Percentiles rank a stretch among this genome's conserved stretches.
These are phyloP conservation scores for Leptosphaerulina australis DNA, from an alignment of 2,329 filamentous ascomycete species.

Conservation along the genomic window DNA sequence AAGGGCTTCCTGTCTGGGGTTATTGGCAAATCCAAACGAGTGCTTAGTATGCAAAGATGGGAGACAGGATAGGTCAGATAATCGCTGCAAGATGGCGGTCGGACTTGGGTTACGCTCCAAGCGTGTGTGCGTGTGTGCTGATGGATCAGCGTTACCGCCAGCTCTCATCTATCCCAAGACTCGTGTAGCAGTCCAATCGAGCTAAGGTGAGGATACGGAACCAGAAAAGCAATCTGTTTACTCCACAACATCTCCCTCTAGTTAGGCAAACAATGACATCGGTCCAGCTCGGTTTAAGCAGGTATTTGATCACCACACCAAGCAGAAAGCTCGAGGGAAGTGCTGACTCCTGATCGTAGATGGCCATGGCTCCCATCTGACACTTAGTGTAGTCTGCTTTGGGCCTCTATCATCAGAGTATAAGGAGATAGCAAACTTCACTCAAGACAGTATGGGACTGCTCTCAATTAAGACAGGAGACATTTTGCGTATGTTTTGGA, in stretches of 20 bases:
- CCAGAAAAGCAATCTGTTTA: conserved; percentile 1
- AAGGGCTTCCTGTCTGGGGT: too few relatives aligned
- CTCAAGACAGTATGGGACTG: background rate
- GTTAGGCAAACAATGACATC: background rate
- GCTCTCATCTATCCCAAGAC: conserved; percentile 18
- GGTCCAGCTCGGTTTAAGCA: background rate
- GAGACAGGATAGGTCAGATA: background rate
- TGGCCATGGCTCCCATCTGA: background rate
- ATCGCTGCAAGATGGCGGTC: conserved; percentile 10
- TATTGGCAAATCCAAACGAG: background rate
- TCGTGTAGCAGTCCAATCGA: conserved; percentile 3
- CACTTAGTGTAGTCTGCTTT: background rate
- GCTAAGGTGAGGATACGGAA: conserved; percentile 12
- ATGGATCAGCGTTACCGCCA: conserved; percentile 14
- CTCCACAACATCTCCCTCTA: background rate
- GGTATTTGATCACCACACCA: background rate
- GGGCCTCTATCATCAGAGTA: background rate
- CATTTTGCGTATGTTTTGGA: conserved; percentile 5
- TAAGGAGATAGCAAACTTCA: background rate
- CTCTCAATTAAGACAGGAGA: background rate
- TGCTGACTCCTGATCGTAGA: background rate
- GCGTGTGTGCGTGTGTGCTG: conserved; percentile 16
- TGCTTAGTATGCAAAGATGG: background rate
- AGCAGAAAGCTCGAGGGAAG: background rate
- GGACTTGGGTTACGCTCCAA: conserved; percentile 11